A percentile compares a stretch with the other conserved stretches of the same genome.
These are phyloP conservation scores for Hanseniaspora meyeri DNA, from an alignment of 805 yeast genomes.

Conservation along the genomic window DNA sequence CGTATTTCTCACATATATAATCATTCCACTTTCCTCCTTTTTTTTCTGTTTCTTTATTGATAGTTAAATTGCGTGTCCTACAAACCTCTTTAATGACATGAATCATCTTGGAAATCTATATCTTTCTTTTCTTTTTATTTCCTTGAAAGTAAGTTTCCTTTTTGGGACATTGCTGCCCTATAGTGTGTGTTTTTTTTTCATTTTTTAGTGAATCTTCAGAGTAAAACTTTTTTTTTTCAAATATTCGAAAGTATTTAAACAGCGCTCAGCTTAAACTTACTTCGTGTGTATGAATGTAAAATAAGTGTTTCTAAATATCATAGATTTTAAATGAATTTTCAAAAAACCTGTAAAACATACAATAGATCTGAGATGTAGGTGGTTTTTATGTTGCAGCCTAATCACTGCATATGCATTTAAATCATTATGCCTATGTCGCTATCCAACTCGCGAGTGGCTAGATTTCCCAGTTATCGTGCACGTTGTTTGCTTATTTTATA, in stretches of 20 bases:
- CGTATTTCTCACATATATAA: no score
- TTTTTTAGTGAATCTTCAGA: background rate
- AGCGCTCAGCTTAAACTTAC: no score
- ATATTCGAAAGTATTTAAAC: no score
- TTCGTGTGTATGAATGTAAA: no score
- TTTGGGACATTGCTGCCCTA: background rate
- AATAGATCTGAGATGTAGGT: conserved; percentile 13
- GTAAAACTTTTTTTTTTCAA: background rate
- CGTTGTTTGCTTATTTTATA: conserved; percentile 8
- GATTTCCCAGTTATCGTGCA: conserved; percentile 28
- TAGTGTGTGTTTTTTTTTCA: background rate
- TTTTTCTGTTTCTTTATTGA: no score
- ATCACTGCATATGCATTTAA: conserved; percentile 10
- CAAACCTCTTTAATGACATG: no score
- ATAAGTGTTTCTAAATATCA: no score
- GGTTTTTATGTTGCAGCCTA: conserved; percentile 11
- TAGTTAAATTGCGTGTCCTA: no score
- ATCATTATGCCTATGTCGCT: conserved; percentile 29
- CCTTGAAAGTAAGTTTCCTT: background rate
- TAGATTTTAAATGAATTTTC: no score
- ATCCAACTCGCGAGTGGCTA: conserved; percentile 68
- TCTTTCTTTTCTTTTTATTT: no score
- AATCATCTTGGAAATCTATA: no score
- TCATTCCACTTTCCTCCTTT: no score
- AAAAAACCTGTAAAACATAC: conserved; percentile 13